A percentile compares a stretch with the other conserved stretches of the same genome.
These are phyloP conservation scores for Candida takata DNA, from an alignment of 805 yeast genomes.

Conservation along the genomic window DNA sequence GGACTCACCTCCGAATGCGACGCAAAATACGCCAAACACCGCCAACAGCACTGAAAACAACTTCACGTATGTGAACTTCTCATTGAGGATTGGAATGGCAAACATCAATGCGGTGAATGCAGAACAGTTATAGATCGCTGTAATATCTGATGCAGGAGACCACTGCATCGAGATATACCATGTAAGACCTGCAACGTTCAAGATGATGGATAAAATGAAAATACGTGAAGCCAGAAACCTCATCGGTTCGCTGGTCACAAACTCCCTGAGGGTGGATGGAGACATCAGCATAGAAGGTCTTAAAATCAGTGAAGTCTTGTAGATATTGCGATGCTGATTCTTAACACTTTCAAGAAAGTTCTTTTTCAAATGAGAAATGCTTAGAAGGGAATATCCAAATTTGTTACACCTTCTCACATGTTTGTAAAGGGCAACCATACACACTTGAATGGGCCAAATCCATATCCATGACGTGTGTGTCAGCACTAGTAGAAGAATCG, in stretches of 20 bases:
- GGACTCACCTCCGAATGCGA: conserved; percentile 55
- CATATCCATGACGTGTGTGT: conserved; percentile 78
- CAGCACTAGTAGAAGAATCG: conserved; percentile 53
- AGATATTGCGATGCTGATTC: conserved; percentile 37
- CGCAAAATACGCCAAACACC: conserved; percentile 65
- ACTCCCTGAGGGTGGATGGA: conserved; percentile 11
- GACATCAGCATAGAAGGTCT: conserved; percentile 10
- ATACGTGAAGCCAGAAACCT: conserved; percentile 38
- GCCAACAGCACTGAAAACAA: conserved; percentile 65
- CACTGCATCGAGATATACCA: conserved; percentile 83
- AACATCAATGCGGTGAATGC: conserved; percentile 85
- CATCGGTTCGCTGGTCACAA: conserved; percentile 11
- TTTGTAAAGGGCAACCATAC: conserved; percentile 40
- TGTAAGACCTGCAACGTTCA: conserved; percentile 71
- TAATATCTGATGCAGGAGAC: conserved; percentile 78
- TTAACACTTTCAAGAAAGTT: conserved; percentile 31
- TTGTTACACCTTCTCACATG: conserved; percentile 26
- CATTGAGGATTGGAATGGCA: conserved; percentile 68
- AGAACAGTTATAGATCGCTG: conserved; percentile 86
- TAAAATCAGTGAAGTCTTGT: conserved; percentile 26
- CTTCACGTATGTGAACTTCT: conserved; percentile 56
- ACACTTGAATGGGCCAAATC: conserved; percentile 64
- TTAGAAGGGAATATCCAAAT: conserved; percentile 8
- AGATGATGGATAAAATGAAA: conserved; percentile 42
- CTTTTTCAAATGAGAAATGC: conserved; percentile 9